Evolutionary conservation across 1,284 basidiomycete genomes (phyloP).

Genomic region (Ganoderma resinaceum): DNA sequence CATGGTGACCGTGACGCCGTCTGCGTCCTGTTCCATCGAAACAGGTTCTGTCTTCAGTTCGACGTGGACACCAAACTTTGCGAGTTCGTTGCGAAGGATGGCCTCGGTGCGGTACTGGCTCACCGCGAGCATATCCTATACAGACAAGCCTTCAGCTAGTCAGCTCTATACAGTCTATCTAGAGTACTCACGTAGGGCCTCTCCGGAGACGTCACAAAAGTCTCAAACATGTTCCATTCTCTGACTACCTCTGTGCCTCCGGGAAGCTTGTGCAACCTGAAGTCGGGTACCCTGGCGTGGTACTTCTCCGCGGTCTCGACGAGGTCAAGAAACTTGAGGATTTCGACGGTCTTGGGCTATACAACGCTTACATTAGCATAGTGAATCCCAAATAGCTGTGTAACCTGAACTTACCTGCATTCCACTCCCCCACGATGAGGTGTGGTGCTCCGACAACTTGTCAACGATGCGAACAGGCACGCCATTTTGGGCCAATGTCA

Average conservation of each 20-base stretch:
- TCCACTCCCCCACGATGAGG: slow-evolving; percentile 9
- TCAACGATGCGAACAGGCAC: slow-evolving; percentile 19
- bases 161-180: background rate
- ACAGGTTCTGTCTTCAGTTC: slow-evolving; percentile 41
- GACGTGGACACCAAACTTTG: slow-evolving; percentile 35
- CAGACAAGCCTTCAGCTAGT: background rate
- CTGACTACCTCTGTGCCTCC: slow-evolving; percentile 25
- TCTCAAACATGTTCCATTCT: slow-evolving; percentile 22
- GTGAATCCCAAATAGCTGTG: background rate
- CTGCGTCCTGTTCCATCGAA: slow-evolving; percentile 35
- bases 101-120: slow-evolving; percentile 37
- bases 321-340: slow-evolving; percentile 32
- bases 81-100: slow-evolving; percentile 41
- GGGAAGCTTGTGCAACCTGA: slow-evolving; percentile 30
- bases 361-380: background rate
- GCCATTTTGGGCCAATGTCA: slow-evolving; percentile 21
- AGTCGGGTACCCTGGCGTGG: background rate
- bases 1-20: slow-evolving; percentile 34
- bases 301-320: slow-evolving; percentile 19
- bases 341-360: slow-evolving; percentile 32
- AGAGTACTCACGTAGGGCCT: slow-evolving; percentile 32
- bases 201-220: slow-evolving; percentile 25
- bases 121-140: background rate
- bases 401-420: slow-evolving; percentile 7
- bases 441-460: slow-evolving; percentile 11